Base-by-base conservation (phyloP, 2,329 filamentous ascomycete species). In the Macrophomina pseudophaseolina region DNA sequence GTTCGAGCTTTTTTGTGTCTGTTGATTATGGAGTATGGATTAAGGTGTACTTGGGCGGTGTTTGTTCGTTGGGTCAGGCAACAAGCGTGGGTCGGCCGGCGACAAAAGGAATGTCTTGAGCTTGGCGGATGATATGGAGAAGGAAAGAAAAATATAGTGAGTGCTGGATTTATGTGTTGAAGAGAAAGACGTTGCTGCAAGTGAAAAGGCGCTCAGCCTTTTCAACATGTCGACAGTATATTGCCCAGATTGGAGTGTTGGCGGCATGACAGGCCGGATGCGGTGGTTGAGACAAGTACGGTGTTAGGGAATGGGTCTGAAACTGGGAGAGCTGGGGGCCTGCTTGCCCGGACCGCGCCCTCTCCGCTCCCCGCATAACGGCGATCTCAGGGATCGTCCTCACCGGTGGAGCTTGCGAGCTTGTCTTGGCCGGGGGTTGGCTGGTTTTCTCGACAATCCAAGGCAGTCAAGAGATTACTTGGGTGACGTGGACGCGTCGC, bases 41-140 rank as follows among this genome's bases (percentile, higher is more conserved):
- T 62, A 62, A 38, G 38, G 14, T 35, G 42, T 46, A 42, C 7
- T 35, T 33, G 18, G n/a, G n/a, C n/a, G n/a, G n/a, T n/a, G n/a
- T n/a, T n/a, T n/a, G n/a, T n/a, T n/a, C n/a, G n/a, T n/a, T n/a
- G n/a, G 44, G 11, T 44, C 38, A 59, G 28, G 30, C 16, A 60
- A 40, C 42, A 23, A 33, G 23, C 23, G 23, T 23, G 23, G 23
- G 58, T 62, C 58, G 58, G 42, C 58, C 58, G 58, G 58, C 58
- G 58, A 62, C 58, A 59, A 60, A 59, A 62, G 58, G 58, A 62
- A 49, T 49, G 58, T 62, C 42, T 62, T 28, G 58, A 62, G 30
- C 58, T 49, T 49, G 58, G 58, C 42, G 38, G 56, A 46, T 6
- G 23, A 23, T 23, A 23, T 23, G 23, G 23, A n/a, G 14, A 16